Evolutionary conservation across 2,329 filamentous ascomycete genomes (phyloP).

Genomic region (Cladophialophora exuberans): DNA sequence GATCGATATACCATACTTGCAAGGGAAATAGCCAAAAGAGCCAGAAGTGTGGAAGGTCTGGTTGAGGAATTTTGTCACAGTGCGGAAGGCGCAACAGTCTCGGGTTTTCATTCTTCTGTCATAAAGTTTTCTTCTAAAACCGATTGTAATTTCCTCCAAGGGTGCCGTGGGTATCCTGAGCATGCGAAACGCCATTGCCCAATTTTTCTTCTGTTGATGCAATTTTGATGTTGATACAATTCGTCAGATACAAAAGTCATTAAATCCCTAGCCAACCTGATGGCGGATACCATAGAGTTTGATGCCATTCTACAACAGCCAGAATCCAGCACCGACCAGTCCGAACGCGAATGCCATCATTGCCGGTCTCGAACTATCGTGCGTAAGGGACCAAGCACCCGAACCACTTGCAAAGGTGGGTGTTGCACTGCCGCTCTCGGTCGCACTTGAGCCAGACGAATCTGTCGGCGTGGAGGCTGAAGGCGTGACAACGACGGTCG

Average conservation of each 20-base stretch:
- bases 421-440: slow-evolving; percentile 1
- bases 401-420: not conserved
- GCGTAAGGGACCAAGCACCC: not conserved
- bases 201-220: no score
- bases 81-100: no score
- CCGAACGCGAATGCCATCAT: slow-evolving; percentile 4
- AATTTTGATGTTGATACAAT: not conserved
- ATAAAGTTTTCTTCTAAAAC: no score
- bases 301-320: not conserved
- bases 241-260: not conserved
- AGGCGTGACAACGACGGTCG: not conserved
- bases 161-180: no score
- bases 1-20: no score
- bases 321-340: not conserved
- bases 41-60: no score
- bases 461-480: not conserved
- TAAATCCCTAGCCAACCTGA: not conserved
- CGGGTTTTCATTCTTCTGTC: no score
- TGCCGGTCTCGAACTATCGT: not conserved
- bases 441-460: not conserved
- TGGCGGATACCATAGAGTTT: not conserved
- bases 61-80: no score
- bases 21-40: no score
- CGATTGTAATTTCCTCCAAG: no score
- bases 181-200: no score